Evolutionary conservation across 805 yeast genomes (phyloP).

Genomic region (Yarrowia sp.): DNA sequence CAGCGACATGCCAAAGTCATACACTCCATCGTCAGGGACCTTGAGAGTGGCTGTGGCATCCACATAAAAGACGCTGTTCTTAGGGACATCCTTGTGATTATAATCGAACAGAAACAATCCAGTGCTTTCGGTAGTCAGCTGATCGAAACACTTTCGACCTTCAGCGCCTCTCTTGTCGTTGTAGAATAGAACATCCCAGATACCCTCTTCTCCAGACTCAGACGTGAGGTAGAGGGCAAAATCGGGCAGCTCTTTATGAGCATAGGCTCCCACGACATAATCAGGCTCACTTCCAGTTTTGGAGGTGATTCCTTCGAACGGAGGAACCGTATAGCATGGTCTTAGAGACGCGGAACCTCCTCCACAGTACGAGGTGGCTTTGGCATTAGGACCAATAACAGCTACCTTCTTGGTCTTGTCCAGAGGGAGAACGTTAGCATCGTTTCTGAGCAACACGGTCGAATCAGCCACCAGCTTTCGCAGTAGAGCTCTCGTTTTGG

Average conservation of each 20-base stretch:
- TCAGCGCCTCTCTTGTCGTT: background rate
- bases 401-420: constrained; percentile 43
- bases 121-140: constrained; percentile 20
- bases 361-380: constrained; percentile 49
- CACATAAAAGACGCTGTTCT: constrained; percentile 40
- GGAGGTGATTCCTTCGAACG: background rate
- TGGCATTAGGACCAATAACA: constrained; percentile 61
- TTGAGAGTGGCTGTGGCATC: constrained; percentile 45
- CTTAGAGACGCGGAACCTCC: constrained; percentile 60
- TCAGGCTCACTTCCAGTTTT: background rate
- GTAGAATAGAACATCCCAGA: constrained; percentile 18
- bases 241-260: constrained; percentile 40
- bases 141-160: constrained; percentile 27
- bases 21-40: constrained; percentile 49
- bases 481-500: constrained; percentile 45
- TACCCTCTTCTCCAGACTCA: constrained; percentile 27
- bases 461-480: constrained; percentile 50
- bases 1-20: constrained; percentile 51
- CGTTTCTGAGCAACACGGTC: constrained; percentile 57
- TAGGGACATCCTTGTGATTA: background rate
- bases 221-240: constrained; percentile 32
- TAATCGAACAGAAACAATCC: constrained; percentile 29
- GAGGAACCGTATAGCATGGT: constrained; percentile 45
- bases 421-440: constrained; percentile 47
- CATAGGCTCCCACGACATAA: background rate